Conservation (phyloP, 805 yeast genomes). For the Kluyveromyces nonfermentans region DNA sequence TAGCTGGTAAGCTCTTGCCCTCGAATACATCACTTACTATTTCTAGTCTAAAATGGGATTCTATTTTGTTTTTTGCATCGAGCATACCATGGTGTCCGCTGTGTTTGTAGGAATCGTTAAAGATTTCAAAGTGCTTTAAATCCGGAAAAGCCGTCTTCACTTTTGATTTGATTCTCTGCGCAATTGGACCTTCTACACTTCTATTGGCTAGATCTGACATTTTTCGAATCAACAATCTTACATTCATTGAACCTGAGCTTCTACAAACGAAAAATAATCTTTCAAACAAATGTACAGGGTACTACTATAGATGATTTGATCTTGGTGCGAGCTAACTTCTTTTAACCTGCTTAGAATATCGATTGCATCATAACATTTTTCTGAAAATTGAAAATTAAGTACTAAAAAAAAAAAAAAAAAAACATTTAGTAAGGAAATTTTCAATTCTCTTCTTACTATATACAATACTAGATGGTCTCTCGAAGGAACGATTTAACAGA, state of each 20-base stretch:
- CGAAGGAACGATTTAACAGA: too few species aligned
- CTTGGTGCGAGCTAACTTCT: too few species aligned
- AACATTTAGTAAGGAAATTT: too few species aligned
- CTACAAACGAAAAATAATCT: too few species aligned
- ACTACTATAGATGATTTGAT: too few species aligned
- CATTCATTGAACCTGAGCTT: neutral
- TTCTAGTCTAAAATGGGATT: conserved; percentile 74
- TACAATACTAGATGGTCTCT: too few species aligned
- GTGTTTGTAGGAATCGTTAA: conserved; percentile 82
- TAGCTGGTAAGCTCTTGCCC: conserved; percentile 55
- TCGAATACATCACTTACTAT: conserved; percentile 61
- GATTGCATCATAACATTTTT: too few species aligned
- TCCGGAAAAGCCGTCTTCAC: conserved; percentile 26
- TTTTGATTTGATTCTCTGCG: conserved; percentile 37
- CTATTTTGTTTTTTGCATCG: conserved; percentile 60
- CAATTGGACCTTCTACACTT: conserved; percentile 35
- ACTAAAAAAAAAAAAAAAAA: too few species aligned
- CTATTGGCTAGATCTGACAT: conserved; percentile 13
- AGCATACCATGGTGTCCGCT: conserved; percentile 77
- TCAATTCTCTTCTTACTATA: too few species aligned
- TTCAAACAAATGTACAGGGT: too few species aligned
- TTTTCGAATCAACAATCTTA: conserved; percentile 3
- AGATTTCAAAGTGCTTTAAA: conserved; percentile 43
- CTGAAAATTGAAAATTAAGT: too few species aligned
- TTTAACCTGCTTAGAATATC: too few species aligned